Conservation (phyloP, 2,329 filamentous ascomycete genomes). For the Rutstroemia sp. region DNA sequence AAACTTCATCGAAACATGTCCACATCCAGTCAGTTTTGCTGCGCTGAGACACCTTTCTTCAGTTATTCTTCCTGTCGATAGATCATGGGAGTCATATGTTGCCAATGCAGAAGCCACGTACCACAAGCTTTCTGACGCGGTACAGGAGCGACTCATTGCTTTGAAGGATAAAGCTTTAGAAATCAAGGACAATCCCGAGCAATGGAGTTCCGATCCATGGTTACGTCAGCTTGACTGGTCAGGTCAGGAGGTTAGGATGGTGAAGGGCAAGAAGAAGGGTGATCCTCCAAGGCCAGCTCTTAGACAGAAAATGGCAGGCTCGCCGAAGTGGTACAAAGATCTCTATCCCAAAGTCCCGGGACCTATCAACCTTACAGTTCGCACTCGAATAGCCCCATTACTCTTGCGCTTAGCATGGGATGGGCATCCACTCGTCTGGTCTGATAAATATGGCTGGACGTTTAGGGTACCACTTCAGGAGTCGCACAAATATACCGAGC, state of each 20-base stretch:
- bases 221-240: slow-evolving; percentile 91
- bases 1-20: slow-evolving; percentile 80
- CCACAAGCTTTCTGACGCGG: slow-evolving; percentile 64
- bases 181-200: slow-evolving; percentile 59
- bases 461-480: slow-evolving; percentile 67
- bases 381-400: slow-evolving; percentile 80
- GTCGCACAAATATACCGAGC: slow-evolving; percentile 56
- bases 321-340: slow-evolving; percentile 94
- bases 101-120: slow-evolving; percentile 81
- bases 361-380: slow-evolving; percentile 71
- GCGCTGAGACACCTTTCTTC: slow-evolving; percentile 88
- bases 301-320: slow-evolving; percentile 87
- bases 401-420: slow-evolving; percentile 84
- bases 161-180: slow-evolving; percentile 72
- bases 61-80: slow-evolving; percentile 84
- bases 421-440: slow-evolving; percentile 84
- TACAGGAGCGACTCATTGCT: slow-evolving; percentile 65
- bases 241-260: slow-evolving; percentile 84
- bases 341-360: slow-evolving; percentile 64
- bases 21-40: slow-evolving; percentile 95
- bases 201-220: slow-evolving; percentile 81
- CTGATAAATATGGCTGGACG: slow-evolving; percentile 86
- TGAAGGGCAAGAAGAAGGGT: slow-evolving; percentile 81
- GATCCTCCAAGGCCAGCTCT: slow-evolving; percentile 71
- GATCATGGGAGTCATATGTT: slow-evolving; percentile 81